These are phyloP conservation scores for Coemansia sp. DNA, from an alignment of 192 early-diverging fungal species.

Conservation along the genomic window DNA sequence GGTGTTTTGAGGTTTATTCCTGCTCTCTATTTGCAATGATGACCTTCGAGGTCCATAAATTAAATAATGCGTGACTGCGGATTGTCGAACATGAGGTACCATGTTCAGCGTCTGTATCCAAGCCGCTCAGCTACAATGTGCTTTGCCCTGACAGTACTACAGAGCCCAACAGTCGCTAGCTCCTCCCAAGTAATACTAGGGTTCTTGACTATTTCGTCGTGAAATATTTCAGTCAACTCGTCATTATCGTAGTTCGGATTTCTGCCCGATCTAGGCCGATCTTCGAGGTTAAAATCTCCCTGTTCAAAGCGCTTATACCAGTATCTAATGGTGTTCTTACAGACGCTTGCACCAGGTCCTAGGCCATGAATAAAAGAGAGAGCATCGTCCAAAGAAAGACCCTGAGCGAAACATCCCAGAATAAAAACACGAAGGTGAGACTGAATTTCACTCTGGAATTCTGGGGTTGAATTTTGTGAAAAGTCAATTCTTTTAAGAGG, in stretches of 20 bases:
- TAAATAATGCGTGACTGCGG: too few relatives aligned
- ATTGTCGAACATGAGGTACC: too few relatives aligned
- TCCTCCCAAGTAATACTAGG: not conserved
- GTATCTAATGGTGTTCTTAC: not conserved
- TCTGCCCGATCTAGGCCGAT: not conserved
- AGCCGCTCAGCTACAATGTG: not conserved
- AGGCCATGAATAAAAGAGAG: not conserved
- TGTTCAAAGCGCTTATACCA: not conserved
- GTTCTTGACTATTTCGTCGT: not conserved
- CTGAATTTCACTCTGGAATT: not conserved
- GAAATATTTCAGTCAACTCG: not conserved
- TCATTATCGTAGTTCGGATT: not conserved
- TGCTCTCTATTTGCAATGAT: too few relatives aligned
- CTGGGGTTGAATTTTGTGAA: not conserved
- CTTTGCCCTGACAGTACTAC: not conserved
- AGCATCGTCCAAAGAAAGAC: not conserved
- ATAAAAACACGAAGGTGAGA: not conserved
- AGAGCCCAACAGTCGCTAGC: not conserved
- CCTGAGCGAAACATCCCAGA: not conserved
- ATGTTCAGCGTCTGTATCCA: not conserved
- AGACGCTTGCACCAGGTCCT: not conserved
- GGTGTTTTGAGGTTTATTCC: not conserved
- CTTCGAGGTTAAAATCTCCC: not conserved
- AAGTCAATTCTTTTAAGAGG: not conserved
- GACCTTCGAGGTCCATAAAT: too few relatives aligned